Base-by-base conservation (phyloP, 1,284 basidiomycete genomes). In the Clitocybe nebularis region DNA sequence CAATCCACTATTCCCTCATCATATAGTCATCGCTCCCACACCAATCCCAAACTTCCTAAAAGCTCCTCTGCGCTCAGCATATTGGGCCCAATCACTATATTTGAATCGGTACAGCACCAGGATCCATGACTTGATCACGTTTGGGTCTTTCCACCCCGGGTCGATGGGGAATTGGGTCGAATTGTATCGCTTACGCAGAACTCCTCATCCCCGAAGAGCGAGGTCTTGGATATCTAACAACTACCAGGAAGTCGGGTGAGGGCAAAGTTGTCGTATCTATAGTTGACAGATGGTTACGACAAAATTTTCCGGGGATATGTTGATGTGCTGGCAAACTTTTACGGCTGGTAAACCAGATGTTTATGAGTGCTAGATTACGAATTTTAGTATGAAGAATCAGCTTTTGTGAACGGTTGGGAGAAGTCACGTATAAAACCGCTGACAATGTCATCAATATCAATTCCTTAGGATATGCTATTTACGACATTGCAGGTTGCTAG, bases 241-340 rank as follows among this genome's bases (percentile, higher is more conserved):
- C 73, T 1, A 64, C 64, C 17, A 67, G 66, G 2, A 58, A 56
- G 41, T 49, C 52, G 28, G 52, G 64, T 2, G 59, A 68, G 39
- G 77, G 72, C 11, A 81, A 79, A 54, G 79, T 88, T 6, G 66
- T 81, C 3, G 89, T 92, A 54, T 91, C 60, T 94, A 87, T 59
- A 87, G 82, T 36, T 96, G 91, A 90, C 93, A 93, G 69, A 98
- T 98, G 65, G 93, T 95, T 20, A 94, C 89, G 8, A 94, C 93
- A 20, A 90, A 86, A 49, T 77, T 96, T 5, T 94, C 92, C 57
- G 94, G 93, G 14, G 89, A 96, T 56, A 92, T 96, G 84, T 77
- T 81, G 45, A 89, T 95, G 56, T 67, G 84, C 79, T 3, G 30
- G 19, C 20, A 35, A 48, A 37, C 17, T n/a, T 39, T 23, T 9